Evolutionary conservation across 2,329 filamentous ascomycete species (phyloP).

Genomic region (Claviceps maximensis): DNA sequence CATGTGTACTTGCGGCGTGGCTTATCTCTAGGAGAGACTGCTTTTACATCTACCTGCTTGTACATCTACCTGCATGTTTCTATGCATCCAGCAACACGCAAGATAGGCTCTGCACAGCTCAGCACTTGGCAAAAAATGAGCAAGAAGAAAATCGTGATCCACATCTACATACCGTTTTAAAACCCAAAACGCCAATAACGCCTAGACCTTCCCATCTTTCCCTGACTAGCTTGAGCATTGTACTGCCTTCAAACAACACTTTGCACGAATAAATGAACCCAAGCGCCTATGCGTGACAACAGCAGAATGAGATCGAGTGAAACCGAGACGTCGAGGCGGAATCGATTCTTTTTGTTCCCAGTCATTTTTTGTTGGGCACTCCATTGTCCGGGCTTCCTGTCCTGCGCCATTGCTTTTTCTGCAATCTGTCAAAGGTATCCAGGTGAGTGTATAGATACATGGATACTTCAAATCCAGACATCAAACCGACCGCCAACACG

Average conservation of each 20-base stretch:
- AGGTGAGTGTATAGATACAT: not conserved
- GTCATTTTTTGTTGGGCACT: not conserved
- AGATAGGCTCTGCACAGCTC: no score
- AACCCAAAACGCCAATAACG: constrained; percentile 2
- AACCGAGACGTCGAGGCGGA: no score
- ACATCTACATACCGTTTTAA: not conserved
- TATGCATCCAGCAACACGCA: no score
- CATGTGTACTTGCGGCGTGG: no score
- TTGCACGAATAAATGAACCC: not conserved
- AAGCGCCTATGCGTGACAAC: not conserved
- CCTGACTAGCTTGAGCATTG: not conserved
- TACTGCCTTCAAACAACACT: not conserved
- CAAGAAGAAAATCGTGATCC: no score
- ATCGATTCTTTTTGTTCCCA: not conserved
- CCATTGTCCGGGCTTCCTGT: not conserved
- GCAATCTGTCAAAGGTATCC: not conserved
- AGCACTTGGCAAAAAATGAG: no score
- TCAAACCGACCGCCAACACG: not conserved
- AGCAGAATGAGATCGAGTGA: not conserved
- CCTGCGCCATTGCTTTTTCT: not conserved
- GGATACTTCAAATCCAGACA: not conserved
- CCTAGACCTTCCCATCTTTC: not conserved
- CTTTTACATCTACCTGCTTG: no score
- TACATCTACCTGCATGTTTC: no score
- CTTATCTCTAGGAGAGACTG: no score